phyloP scores from a whole-genome alignment of 2,329 filamentous ascomycete species.

The Myriosclerotinia duriaeana region DNA sequence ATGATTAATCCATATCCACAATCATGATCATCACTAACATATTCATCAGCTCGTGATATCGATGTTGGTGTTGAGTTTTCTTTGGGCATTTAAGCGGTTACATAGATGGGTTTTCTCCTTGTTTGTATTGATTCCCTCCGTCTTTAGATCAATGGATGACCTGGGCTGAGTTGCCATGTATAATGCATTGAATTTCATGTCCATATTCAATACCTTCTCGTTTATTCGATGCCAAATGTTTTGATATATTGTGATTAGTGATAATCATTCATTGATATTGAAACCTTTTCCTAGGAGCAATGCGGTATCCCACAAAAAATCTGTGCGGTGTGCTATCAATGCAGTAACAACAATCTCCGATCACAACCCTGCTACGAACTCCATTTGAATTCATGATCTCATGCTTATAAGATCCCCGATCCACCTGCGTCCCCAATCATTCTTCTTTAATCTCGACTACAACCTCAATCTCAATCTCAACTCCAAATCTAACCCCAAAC shows the following conservation, averaged over 20 bases:
- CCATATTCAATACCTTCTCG: conserved; percentile 9
- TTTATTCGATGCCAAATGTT: background rate
- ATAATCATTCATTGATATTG: background rate
- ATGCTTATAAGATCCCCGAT: background rate
- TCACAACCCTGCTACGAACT: background rate
- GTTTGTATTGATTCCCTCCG: conserved; percentile 40
- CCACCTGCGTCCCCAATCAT: background rate
- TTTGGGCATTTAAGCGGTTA: conserved; percentile 70
- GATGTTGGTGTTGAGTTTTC: conserved; percentile 96
- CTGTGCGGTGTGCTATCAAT: background rate
- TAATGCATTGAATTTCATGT: conserved; percentile 33
- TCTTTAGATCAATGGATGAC: conserved; percentile 32
- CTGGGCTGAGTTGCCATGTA: conserved; percentile 37
- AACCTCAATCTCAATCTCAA: background rate
- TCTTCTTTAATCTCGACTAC: background rate
- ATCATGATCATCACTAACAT: conserved; percentile 34
- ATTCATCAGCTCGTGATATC: conserved; percentile 74
- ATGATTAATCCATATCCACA: background rate
- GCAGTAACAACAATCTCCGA: background rate
- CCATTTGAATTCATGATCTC: background rate
- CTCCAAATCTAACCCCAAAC: background rate
- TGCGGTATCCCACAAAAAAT: background rate
- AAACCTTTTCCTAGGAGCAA: background rate
- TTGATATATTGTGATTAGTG: background rate
- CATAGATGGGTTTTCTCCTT: conserved; percentile 31